Evolutionary conservation across 768 basidiomycete species (phyloP).

Genomic region (Serendipita vermifera): DNA sequence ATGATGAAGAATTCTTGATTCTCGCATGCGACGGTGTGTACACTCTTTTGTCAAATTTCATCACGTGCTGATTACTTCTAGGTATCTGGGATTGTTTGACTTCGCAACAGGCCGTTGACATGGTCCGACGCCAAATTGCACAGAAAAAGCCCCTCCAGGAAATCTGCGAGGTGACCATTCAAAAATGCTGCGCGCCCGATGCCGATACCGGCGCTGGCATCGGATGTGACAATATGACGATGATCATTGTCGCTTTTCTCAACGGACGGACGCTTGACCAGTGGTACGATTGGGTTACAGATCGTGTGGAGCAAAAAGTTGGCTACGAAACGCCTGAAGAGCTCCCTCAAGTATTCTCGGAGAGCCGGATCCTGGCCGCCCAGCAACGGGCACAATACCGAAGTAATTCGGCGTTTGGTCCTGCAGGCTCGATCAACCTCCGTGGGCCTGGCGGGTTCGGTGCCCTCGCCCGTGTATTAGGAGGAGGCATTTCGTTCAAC

Average conservation of each 20-base stretch:
- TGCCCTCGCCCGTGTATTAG: constrained; percentile 43
- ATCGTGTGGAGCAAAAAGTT: constrained; percentile 61
- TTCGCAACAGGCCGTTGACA: constrained; percentile 87
- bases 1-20: constrained; percentile 94
- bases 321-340: constrained; percentile 67
- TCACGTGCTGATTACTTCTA: constrained; percentile 22
- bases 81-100: constrained; percentile 98
- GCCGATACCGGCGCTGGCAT: constrained; percentile 82
- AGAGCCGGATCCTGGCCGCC: constrained; percentile 29
- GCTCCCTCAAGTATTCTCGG: constrained; percentile 64
- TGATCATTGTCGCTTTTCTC: constrained; percentile 78
- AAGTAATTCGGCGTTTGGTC: constrained; percentile 14
- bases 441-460: constrained; percentile 26
- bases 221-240: constrained; percentile 99
- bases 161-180: constrained; percentile 81
- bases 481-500: constrained; percentile 51
- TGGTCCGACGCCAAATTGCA: constrained; percentile 68
- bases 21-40: constrained; percentile 90
- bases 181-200: constrained; percentile 88
- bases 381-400: constrained; percentile 12
- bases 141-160: constrained; percentile 66
- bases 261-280: constrained; percentile 79
- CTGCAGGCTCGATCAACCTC: constrained; percentile 16
- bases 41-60: constrained; percentile 3
- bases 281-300: constrained; percentile 83